Base-by-base conservation (phyloP, 2,329 filamentous ascomycete genomes). In the Phyllosticta citribraziliensis region DNA sequence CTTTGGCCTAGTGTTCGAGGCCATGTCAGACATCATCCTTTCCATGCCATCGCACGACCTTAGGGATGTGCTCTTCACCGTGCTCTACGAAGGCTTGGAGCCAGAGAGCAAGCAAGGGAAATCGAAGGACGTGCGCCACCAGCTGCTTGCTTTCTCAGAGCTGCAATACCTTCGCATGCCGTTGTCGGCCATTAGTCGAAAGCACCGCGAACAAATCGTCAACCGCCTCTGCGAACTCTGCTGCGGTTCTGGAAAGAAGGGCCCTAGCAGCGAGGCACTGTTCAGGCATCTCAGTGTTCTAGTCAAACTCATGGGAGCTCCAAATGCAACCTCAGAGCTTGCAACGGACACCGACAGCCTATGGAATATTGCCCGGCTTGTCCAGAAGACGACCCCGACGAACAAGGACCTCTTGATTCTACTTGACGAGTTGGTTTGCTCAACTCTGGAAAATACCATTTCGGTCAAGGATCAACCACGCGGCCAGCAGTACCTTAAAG, bases 281-380 rank as follows among this genome's bases (percentile, higher is more conserved):
- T 55, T 57, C 56, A 33, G 61, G 25, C 61, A 62, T 25, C 19
- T 62, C 25, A 59, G 59, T 20, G 40, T 63, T 11, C 30, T 72
- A 65, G 65, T 64, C 8, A 67, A 68, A 56, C 64, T 75, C 9
- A 73, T 74, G 68, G 64, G 69, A 30, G 63, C 69, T 5, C 68
- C 73, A 1, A 75, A 75, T 60, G 69, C 72, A 14, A 73, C 68
- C 5, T 69, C 72, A 11, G 72, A 69, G 27, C 58, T 74, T 17
- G 60, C 58, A 14, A 61, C 53, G 2, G 58, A 61, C 22, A 6
- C 58, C 9, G 58, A 61, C 25, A 24, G 52, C 4, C 54, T 61
- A 9, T 61, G 58, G 58, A 53, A 27, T 6, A 53, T 61, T 47
- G 58, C 58, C 33, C 58, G 58, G 12, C 24, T 55, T 14, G 56